Percentiles rank a stretch among this genome's conserved stretches.
Conservation (phyloP, 108 stramenopile genomes). For the Nannochloropsis gaditana region DNA sequence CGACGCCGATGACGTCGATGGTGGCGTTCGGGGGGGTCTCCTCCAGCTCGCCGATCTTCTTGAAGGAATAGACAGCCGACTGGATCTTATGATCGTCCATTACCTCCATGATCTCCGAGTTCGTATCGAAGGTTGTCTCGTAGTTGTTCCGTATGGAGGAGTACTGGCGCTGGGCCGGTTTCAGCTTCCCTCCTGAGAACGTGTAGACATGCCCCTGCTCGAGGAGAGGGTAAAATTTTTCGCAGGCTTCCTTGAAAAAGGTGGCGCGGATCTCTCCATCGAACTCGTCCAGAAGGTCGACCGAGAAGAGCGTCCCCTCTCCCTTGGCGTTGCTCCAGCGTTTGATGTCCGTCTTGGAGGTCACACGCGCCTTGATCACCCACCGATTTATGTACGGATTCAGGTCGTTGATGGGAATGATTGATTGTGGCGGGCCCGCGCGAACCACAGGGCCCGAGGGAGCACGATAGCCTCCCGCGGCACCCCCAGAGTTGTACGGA, state of each 20-base stretch:
- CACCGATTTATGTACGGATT: slow-evolving; percentile 94
- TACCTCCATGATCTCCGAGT: slow-evolving; percentile 69
- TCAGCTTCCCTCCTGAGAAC: slow-evolving; percentile 78
- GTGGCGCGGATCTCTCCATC: slow-evolving; percentile 85
- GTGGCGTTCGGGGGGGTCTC: slow-evolving; percentile 55
- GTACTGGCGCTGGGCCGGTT: slow-evolving; percentile 88
- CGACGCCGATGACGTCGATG: slow-evolving; percentile 79
- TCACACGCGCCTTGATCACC: slow-evolving; percentile 73
- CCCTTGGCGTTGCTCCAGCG: slow-evolving; percentile 76
- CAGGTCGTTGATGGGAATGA: slow-evolving; percentile 66
- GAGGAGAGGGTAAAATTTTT: slow-evolving; percentile 72
- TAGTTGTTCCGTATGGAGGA: slow-evolving; percentile 65
- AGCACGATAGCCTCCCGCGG: background rate
- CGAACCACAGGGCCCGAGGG: background rate
- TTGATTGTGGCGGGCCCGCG: background rate
- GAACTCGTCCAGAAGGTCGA: slow-evolving; percentile 74
- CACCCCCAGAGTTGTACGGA: background rate
- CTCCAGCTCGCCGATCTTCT: slow-evolving; percentile 56
- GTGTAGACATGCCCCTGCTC: slow-evolving; percentile 82
- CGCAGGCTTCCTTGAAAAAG: slow-evolving; percentile 91
- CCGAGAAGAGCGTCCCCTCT: slow-evolving; percentile 73
- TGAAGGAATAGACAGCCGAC: slow-evolving; percentile 41
- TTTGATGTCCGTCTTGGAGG: slow-evolving; percentile 76
- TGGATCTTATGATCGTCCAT: slow-evolving; percentile 65
- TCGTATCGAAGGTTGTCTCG: slow-evolving; percentile 89